A percentile compares a stretch with the other conserved stretches of the same genome.
Conservation (phyloP, 345 rosid genomes). For the Lenwebbia sp. region DNA sequence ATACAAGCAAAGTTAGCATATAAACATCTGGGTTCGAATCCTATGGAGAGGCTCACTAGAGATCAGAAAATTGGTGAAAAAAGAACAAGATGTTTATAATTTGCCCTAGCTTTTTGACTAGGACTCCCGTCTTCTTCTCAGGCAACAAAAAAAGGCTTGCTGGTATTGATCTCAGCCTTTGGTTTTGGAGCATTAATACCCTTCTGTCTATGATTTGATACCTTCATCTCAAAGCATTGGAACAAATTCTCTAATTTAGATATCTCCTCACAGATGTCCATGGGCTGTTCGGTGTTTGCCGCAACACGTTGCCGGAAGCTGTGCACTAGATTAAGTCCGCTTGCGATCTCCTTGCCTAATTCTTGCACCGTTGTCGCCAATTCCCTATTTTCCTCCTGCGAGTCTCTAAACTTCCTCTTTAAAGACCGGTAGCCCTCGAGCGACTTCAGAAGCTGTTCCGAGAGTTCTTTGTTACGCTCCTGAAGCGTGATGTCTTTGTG, state of each 20-base stretch:
- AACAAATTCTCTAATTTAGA: not conserved
- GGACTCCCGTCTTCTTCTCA: not conserved
- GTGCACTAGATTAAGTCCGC: constrained; percentile 22
- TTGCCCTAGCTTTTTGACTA: not conserved
- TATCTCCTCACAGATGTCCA: constrained; percentile 10
- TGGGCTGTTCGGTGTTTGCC: not conserved
- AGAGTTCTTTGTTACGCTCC: constrained; percentile 49
- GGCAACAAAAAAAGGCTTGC: not conserved
- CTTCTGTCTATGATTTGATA: not conserved
- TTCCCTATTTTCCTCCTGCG: constrained; percentile 26
- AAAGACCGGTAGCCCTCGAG: constrained; percentile 55
- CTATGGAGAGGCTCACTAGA: not conserved
- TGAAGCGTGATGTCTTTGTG: constrained; percentile 25
- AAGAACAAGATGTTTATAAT: not conserved
- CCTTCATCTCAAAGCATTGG: not conserved
- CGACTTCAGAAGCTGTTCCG: constrained; percentile 63
- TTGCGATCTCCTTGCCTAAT: constrained; percentile 18
- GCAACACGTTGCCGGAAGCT: constrained; percentile 19
- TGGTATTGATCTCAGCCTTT: not conserved
- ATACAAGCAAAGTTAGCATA: not conserved
- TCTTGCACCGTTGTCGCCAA: constrained; percentile 28
- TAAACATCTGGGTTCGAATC: not conserved
- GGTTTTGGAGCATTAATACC: not conserved
- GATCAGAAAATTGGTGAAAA: not conserved
- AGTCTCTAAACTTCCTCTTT: constrained; percentile 51